Percentiles rank a stretch among this genome's conserved stretches.
These are phyloP conservation scores for Chaetomium sp. DNA, from an alignment of 2,329 filamentous ascomycete species.

Conservation along the genomic window DNA sequence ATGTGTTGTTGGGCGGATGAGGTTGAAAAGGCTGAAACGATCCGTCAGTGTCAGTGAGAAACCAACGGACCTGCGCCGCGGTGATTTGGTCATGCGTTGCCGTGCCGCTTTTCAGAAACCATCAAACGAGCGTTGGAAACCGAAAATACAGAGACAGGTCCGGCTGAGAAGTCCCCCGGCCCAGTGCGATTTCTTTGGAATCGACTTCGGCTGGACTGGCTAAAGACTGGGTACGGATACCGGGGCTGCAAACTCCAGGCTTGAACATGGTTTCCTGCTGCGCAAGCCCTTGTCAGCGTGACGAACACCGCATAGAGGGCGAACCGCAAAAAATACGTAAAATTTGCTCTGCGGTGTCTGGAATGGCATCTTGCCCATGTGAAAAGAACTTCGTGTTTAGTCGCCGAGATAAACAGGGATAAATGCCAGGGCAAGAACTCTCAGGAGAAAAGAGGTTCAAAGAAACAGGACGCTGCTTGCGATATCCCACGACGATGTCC, in stretches of 20 bases:
- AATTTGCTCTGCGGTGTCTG: not conserved
- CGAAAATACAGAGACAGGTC: not conserved
- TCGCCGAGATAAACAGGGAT: not conserved
- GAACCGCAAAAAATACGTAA: not conserved
- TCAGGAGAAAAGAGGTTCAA: not conserved
- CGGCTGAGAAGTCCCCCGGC: not conserved
- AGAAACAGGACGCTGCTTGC: not conserved
- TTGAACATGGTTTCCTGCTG: not conserved
- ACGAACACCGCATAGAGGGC: not conserved
- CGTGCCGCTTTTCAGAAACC: slow-evolving; percentile 18
- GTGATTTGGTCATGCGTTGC: slow-evolving; percentile 21
- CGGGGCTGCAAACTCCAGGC: not conserved
- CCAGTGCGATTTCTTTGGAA: not conserved
- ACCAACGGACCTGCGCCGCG: slow-evolving; percentile 15
- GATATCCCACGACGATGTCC: not conserved
- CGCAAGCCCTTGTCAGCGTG: slow-evolving; percentile 4
- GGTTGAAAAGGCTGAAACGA: slow-evolving; percentile 20
- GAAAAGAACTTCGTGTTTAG: not conserved
- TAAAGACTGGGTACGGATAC: not conserved
- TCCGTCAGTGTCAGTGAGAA: not conserved
- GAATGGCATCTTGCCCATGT: not conserved
- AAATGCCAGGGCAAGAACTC: not conserved
- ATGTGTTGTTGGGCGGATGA: slow-evolving; percentile 16
- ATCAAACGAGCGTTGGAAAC: not conserved
- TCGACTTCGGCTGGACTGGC: not conserved